Evolutionary conservation across 495 filamentous ascomycete species (phyloP), one percentile per base, ranked within the genome.

Genomic region (Lasiosphaeris hirsuta): DNA sequence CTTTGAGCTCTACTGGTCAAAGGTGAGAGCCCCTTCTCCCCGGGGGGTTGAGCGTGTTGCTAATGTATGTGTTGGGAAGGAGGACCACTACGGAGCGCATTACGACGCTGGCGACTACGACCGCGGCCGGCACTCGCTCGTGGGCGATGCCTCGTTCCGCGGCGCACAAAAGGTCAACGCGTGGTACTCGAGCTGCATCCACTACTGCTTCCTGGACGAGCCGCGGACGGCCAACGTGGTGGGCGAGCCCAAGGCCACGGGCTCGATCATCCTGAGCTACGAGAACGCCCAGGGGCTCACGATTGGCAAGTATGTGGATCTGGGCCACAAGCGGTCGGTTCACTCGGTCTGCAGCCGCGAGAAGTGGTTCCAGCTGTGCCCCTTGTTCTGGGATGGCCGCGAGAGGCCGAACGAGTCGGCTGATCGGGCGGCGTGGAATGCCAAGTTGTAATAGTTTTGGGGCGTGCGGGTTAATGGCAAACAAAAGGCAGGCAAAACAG

Each of bases 1-100:
- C 56, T 87, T 80, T 57, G 84, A 87, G 68, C 67, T 87, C 5
- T 87, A 87, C 63, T 87, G 84, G 84, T 80, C 79, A 13, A 84
- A 85, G 78, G 84, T 84, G 73, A 34, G 67, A 23, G 18, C 7
- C 17, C 30, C 7, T n/a, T 48, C 46, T 34, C 63, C 45, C 14
- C 18, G 7, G 9, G 11, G 19, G 4, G 30, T n/a, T n/a, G n/a
- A n/a, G n/a, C n/a, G 13, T 34, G 30, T 45, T 36, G 10, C 56
- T 47, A 11, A 61, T 47, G 19, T 11, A 41, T 33, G n/a, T n/a
- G n/a, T 15, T 15, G 37, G 35, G 63, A 44, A 86, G 83, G 84
- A 87, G 64, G 84, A 87, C 54, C 80, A 83, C 50, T 78, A 81
- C 17, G 84, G 84, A 35, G 82, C 83, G 2, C 80, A 86, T 63